Evolutionary conservation across 129 eudicot species (phyloP), one percentile per base, ranked within the genome.

Genomic region (Flaveria robusta): DNA sequence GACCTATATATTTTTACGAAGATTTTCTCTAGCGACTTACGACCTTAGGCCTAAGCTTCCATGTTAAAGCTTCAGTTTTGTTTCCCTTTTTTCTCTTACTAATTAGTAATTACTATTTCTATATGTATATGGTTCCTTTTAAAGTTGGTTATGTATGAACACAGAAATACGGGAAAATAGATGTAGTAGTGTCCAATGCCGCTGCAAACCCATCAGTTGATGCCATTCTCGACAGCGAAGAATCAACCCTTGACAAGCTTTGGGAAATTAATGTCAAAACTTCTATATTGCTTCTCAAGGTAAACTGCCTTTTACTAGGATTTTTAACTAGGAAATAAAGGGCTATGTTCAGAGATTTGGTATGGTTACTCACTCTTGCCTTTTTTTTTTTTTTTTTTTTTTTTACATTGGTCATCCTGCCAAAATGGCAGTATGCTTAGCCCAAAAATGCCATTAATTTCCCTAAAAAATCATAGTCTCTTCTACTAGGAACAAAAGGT

Each of bases 201-300:
- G 98, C 97, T 66, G 97, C 86, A 59, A 88, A 88, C 83, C 98
- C 98, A 15, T 64, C 91, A 7, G 75, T 82, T 27, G 90, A 91
- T 20, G 68, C 85, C 54, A 90, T 91, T 50, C 78, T 93, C 63
- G 96, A 87, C 69, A 87, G 80, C 14, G 78, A 87, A 71, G 98
- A 90, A 84, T 69, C 96, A 3, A 83, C 83, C 71, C 91, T 93
- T 49, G 97, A 93, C 83, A 93, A 93, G 82, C 83, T 93, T 47
- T 93, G 97, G 98, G 98, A 93, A 54, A 76, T 91, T 43, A 91
- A 93, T 77, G 91, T 93, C n/a, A 91, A 93, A 77, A 81, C 93
- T 63, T 68, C 97, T 27, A 87, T 93, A 72, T 91, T 93, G 68
- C 88, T 93, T 81, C 79, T 93, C 22, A 83, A 93, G 89, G 98